phyloP scores from a whole-genome alignment of 345 rosid genomes.

The Acer campestre region DNA sequence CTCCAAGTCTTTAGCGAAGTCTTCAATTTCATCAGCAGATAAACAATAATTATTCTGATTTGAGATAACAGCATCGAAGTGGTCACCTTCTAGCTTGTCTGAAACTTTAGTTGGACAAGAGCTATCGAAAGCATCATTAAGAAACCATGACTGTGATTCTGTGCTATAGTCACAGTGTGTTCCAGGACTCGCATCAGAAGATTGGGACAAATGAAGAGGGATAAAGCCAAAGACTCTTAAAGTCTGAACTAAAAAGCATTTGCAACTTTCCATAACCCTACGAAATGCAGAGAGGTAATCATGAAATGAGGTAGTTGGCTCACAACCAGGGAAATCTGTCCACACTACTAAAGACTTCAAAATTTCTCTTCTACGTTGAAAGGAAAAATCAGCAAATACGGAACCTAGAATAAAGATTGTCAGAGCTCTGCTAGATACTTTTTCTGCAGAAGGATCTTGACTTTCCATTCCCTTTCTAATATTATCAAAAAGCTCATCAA shows the following conservation, averaged over 20 bases:
- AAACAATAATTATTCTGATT: conserved; percentile 34
- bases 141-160: conserved; percentile 47
- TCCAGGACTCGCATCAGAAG: conserved; percentile 25
- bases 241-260: conserved; percentile 45
- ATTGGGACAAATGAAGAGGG: conserved; percentile 40
- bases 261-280: conserved; percentile 60
- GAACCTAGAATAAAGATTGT: conserved; percentile 62
- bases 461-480: conserved; percentile 42
- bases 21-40: conserved; percentile 51
- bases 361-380: conserved; percentile 48
- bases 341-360: conserved; percentile 59
- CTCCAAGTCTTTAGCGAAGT: conserved; percentile 53
- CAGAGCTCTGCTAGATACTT: conserved; percentile 45
- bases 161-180: conserved; percentile 28
- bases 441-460: conserved; percentile 40
- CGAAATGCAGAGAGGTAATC: conserved; percentile 76
- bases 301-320: conserved; percentile 60
- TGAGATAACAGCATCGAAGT: conserved; percentile 22
- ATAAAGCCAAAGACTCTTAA: conserved; percentile 43
- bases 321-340: conserved; percentile 63
- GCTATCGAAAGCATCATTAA: conserved; percentile 34
- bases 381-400: conserved; percentile 63
- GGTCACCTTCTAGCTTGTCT: conserved; percentile 33
- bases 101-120: conserved; percentile 33
- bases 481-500: conserved; percentile 59